Evolutionary conservation across 73 alveolate genomes (phyloP).

Genomic region (Stentor coeruleus): DNA sequence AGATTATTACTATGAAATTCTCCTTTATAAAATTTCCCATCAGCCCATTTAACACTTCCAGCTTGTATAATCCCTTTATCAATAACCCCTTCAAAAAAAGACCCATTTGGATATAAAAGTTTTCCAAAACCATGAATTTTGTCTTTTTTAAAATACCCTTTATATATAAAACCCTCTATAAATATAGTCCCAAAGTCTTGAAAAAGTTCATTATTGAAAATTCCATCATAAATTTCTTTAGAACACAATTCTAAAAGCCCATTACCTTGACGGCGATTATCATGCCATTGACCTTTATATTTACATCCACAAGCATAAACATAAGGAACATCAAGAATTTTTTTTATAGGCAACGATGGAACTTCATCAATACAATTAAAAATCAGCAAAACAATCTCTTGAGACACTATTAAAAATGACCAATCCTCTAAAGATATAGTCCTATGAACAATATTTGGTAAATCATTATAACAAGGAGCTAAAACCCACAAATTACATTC

Average conservation of each 20-base stretch:
- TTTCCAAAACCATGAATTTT: conserved; percentile 26
- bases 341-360: not conserved
- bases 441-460: not conserved
- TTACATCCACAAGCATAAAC: conserved; percentile 4
- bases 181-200: not conserved
- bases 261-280: not conserved
- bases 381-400: not conserved
- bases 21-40: not conserved
- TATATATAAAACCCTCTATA: not conserved
- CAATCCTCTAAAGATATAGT: not conserved
- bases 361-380: not conserved
- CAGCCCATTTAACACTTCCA: not conserved
- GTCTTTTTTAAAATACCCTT: conserved; percentile 29
- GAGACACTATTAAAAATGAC: not conserved
- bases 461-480: not conserved
- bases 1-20: not conserved
- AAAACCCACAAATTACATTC: not conserved
- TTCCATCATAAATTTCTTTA: not conserved
- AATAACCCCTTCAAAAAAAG: conserved; percentile 21
- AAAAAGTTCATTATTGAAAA: not conserved
- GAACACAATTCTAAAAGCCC: not conserved
- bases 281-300: not conserved
- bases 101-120: conserved; percentile 14
- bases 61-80: not conserved
- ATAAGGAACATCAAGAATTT: not conserved